Percentiles rank a stretch among this genome's conserved stretches.
phyloP scores from a whole-genome alignment of 2,329 filamentous ascomycete genomes.

The Colletotrichum sp. region DNA sequence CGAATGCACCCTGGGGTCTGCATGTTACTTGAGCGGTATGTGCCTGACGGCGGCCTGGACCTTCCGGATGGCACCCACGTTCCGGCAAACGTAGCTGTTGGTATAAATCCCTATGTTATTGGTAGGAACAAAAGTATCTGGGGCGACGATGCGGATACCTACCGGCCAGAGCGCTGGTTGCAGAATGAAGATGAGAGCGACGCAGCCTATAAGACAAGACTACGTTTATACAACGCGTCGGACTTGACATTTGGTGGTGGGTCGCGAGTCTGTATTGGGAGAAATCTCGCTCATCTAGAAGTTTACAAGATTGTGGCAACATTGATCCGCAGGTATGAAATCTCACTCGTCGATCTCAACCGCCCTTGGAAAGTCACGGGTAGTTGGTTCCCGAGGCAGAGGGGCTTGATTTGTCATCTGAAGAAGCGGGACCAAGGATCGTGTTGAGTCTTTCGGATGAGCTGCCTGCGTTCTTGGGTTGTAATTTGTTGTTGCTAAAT shows the following conservation, averaged over 20 bases:
- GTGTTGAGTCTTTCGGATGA: not conserved
- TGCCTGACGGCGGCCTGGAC: constrained; percentile 43
- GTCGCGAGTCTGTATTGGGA: constrained; percentile 43
- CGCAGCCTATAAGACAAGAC: constrained; percentile 35
- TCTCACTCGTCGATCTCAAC: constrained; percentile 32
- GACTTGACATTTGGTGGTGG: constrained; percentile 46
- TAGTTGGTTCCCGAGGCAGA: constrained; percentile 22
- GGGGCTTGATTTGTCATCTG: constrained; percentile 22
- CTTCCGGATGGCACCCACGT: constrained; percentile 40
- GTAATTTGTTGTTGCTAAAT: too few species aligned
- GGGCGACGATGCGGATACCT: constrained; percentile 48
- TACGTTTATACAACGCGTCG: constrained; percentile 39
- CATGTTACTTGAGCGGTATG: constrained; percentile 54
- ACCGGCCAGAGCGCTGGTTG: constrained; percentile 55
- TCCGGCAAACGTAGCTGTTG: constrained; percentile 40
- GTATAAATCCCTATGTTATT: constrained; percentile 45
- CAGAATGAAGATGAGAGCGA: constrained; percentile 32
- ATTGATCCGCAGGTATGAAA: constrained; percentile 46
- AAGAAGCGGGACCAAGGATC: constrained; percentile 1
- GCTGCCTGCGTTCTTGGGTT: not conserved
- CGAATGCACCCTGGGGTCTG: constrained; percentile 54
- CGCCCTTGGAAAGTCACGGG: constrained; percentile 15
- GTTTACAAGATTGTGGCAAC: constrained; percentile 44
- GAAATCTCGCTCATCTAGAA: constrained; percentile 36
- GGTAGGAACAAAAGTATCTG: constrained; percentile 44